phyloP scores from a whole-genome alignment of 495 filamentous ascomycete genomes.

The Podospora sp. region DNA sequence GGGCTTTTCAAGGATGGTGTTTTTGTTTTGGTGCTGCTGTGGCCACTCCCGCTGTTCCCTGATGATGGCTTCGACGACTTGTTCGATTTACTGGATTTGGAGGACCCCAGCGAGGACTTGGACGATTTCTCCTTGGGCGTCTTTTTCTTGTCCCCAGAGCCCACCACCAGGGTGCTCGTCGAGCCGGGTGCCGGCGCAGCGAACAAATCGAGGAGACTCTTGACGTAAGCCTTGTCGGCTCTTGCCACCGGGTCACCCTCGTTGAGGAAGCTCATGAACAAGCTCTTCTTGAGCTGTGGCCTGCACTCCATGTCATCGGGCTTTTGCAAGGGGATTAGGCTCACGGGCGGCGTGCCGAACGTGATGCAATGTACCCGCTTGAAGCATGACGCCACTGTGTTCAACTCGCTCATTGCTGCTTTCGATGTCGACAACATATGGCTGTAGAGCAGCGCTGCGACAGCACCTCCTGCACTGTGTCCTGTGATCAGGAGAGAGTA shows the following conservation, averaged over 20 bases:
- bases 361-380: constrained; percentile 79
- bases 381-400: constrained; percentile 65
- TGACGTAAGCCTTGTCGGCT: constrained; percentile 73
- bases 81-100: constrained; percentile 34
- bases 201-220: constrained; percentile 70
- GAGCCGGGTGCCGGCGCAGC: constrained; percentile 58
- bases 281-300: constrained; percentile 55
- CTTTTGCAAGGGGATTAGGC: constrained; percentile 65
- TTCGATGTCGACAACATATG: constrained; percentile 69
- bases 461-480: constrained; percentile 80
- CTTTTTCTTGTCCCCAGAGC: constrained; percentile 24
- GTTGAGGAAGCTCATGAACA: constrained; percentile 79
- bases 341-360: constrained; percentile 78
- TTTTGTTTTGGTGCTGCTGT: constrained; percentile 22
- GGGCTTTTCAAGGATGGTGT: constrained; percentile 25
- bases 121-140: constrained; percentile 27
- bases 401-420: constrained; percentile 64
- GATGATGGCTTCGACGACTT: constrained; percentile 26
- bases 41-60: constrained; percentile 9
- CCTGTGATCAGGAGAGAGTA: constrained; percentile 80
- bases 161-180: neutral
- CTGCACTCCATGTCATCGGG: constrained; percentile 42
- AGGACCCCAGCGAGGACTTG: constrained; percentile 32
- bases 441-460: constrained; percentile 73
- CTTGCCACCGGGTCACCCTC: constrained; percentile 80